Percentiles rank a stretch among this genome's conserved stretches.
phyloP scores from a whole-genome alignment of 495 filamentous ascomycete species.

The Immersiella caudata region DNA sequence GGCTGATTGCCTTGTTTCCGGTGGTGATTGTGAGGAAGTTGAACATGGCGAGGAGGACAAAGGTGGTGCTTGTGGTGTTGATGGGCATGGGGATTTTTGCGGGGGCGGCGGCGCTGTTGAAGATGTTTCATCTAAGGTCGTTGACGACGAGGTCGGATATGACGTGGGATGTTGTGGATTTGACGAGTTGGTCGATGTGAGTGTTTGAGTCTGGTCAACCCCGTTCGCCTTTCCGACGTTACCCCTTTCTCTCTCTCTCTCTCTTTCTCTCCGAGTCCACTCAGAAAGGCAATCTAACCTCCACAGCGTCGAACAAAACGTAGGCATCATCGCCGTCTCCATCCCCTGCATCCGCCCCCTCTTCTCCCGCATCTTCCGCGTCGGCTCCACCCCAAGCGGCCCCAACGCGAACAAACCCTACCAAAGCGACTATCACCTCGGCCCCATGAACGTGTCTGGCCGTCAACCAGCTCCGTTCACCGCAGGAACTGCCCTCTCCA shows the following conservation, averaged over 20 bases:
- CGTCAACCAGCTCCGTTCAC: not conserved
- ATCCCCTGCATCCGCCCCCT: constrained; percentile 7
- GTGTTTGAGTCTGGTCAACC: too few relatives aligned
- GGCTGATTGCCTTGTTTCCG: constrained; percentile 7
- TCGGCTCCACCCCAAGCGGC: not conserved
- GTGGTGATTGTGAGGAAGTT: constrained; percentile 6
- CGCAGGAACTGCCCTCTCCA: not conserved
- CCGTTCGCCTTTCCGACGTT: too few relatives aligned
- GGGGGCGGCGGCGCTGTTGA: constrained; percentile 8
- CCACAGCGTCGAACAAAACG: constrained; percentile 18
- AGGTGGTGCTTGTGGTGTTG: not conserved
- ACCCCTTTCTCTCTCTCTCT: not conserved
- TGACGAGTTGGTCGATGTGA: constrained; percentile 11
- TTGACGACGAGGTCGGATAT: not conserved
- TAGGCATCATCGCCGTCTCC: constrained; percentile 12
- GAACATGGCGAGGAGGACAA: constrained; percentile 9
- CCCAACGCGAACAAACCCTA: not conserved
- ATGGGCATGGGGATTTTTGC: constrained; percentile 13
- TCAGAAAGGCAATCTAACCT: too few relatives aligned
- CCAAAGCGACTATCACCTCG: not conserved
- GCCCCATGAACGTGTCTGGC: not conserved
- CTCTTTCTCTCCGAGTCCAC: not conserved
- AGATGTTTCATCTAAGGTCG: not conserved
- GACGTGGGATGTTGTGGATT: not conserved
- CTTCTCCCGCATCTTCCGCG: constrained; percentile 8